Base-by-base conservation (phyloP, 164 flowering plant species). In the Warburgia ugandensis region DNA sequence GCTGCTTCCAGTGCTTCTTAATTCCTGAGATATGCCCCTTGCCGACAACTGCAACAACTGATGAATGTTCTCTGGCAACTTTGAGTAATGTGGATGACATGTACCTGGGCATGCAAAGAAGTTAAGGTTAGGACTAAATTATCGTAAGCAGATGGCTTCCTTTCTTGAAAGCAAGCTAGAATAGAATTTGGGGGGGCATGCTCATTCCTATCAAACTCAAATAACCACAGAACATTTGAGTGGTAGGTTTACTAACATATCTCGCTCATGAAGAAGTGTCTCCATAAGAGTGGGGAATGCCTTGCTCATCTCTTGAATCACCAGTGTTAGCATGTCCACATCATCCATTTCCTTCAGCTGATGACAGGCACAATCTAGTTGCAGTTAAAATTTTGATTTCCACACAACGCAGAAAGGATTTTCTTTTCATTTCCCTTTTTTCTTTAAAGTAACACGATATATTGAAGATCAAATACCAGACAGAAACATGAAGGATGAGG, bases 21-120 rank as follows among this genome's bases (percentile, higher is more conserved):
- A 94, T 89, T 58, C 99, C 99, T 39, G 66, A 74, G n/a, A 94
- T 61, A 62, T 86, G 99, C 25, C 99, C 99, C 65, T 72, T 84
- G 31, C 99, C 99, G 46, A 94, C 96, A 64, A 94, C 96, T 38
- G 97, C 99, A 45, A 94, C 96, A 20, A 89, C 99, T 44, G 89
- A 88, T 50, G 57, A 65, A 62, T 86, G 83, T 68, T 82, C 83
- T 13, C 73, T 55, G 16, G 96, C 94, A 58, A 79, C 72, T 70
- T 55, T 64, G 6, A 77, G 73, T 61, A 94, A 68, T 28, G 62
- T 60, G 19, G 84, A 69, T 29, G 99, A 81, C 97, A 89, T 89
- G 68, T 82, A 92, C 81, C 99, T 92, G 20, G 8, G 20, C 43
- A 39, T 13, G 2, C 2, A 39, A 3, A 39, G 4, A 39, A 39